Percentiles rank a stretch among this genome's conserved stretches.
Conservation (phyloP, 2,329 filamentous ascomycete genomes). For the Colletotrichum cereale region DNA sequence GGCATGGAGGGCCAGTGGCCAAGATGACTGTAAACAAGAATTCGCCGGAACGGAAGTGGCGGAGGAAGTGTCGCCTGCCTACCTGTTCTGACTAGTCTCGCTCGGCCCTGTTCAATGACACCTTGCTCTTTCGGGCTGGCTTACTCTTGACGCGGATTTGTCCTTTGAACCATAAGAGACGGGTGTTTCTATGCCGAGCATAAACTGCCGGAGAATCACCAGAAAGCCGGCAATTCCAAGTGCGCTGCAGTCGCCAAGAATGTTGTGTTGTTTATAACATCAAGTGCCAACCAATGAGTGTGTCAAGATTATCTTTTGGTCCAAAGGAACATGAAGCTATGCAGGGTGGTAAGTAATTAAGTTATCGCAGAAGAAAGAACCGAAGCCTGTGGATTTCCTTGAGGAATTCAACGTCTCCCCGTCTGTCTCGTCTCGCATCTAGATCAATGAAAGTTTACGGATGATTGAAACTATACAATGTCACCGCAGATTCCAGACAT, state of each 20-base stretch:
- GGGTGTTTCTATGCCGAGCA: neutral
- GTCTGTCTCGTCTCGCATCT: no score
- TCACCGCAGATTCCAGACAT: no score
- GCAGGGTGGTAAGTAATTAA: neutral
- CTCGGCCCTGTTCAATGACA: no score
- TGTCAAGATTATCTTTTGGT: neutral
- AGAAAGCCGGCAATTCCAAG: neutral
- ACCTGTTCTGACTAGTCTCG: neutral
- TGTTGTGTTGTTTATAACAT: neutral
- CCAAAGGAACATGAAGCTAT: neutral
- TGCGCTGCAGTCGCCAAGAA: neutral
- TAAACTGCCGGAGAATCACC: rapidly evolving
- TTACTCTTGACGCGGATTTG: neutral
- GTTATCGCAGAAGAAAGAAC: neutral
- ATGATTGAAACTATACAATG: no score
- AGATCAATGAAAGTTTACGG: no score
- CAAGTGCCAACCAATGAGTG: neutral
- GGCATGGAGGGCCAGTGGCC: neutral
- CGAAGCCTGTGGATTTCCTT: neutral
- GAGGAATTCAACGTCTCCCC: neutral
- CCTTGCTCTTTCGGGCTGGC: no score
- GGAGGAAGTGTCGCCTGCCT: no score
- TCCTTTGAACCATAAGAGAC: neutral
- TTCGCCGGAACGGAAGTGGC: neutral
- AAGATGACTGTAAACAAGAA: neutral